phyloP scores from a whole-genome alignment of 495 filamentous ascomycete genomes.

The Aspergillus biplanus region DNA sequence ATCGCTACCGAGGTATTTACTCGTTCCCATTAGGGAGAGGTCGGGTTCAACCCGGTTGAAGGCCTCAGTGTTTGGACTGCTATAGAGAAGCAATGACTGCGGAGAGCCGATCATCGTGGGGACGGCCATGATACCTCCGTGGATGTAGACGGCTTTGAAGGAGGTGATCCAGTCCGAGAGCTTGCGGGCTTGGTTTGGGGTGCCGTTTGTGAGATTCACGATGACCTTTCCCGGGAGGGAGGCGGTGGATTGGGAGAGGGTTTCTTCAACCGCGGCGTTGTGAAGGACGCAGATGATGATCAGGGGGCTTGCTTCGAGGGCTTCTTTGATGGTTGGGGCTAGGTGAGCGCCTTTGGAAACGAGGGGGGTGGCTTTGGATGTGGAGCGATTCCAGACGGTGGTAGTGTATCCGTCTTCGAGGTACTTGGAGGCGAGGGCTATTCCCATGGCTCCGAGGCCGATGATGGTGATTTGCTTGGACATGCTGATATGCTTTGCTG shows the following conservation, averaged over 20 bases:
- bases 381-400: slow-evolving; percentile 18
- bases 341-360: slow-evolving; percentile 5
- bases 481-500: not conserved
- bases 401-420: slow-evolving; percentile 14
- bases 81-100: slow-evolving; percentile 18
- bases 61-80: not conserved
- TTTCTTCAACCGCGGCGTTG: slow-evolving; percentile 15
- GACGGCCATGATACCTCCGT: slow-evolving; percentile 24
- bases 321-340: slow-evolving; percentile 4
- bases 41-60: slow-evolving; percentile 5
- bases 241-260: not conserved
- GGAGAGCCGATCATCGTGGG: slow-evolving; percentile 21
- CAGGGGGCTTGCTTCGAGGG: slow-evolving; percentile 7
- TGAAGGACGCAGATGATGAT: slow-evolving; percentile 23
- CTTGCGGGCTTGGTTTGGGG: slow-evolving; percentile 15
- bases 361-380: slow-evolving; percentile 8
- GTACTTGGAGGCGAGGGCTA: slow-evolving; percentile 17
- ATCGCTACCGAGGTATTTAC: slow-evolving; percentile 16
- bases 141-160: slow-evolving; percentile 16
- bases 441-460: slow-evolving; percentile 23
- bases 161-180: not conserved
- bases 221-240: slow-evolving; percentile 11
- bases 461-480: slow-evolving; percentile 10
- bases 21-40: slow-evolving; percentile 6
- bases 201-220: slow-evolving; percentile 19